Evolutionary conservation across 2,329 filamentous ascomycete genomes (phyloP).

Genomic region (Scedosporium apiospermum): DNA sequence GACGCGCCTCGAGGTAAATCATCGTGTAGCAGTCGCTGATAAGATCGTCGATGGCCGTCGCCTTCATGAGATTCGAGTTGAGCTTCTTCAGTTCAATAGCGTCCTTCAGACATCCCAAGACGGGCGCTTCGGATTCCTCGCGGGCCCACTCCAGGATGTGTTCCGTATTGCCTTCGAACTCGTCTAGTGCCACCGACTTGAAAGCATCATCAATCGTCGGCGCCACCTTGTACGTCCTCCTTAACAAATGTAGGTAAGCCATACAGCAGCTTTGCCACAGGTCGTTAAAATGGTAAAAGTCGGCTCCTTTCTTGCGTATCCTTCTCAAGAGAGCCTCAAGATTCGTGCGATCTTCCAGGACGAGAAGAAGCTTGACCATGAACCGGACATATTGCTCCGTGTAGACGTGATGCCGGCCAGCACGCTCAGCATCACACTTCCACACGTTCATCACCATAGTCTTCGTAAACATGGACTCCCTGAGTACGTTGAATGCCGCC

Average conservation of each 20-base stretch:
- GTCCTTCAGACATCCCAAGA: conserved; percentile 47
- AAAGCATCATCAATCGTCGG: conserved; percentile 43
- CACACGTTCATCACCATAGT: conserved; percentile 92
- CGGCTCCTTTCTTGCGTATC: conserved; percentile 71
- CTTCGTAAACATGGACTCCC: conserved; percentile 72
- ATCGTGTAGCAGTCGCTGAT: conserved; percentile 69
- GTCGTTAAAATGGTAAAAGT: conserved; percentile 56
- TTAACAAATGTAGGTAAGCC: conserved; percentile 43
- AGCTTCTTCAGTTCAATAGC: conserved; percentile 55
- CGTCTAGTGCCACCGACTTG: conserved; percentile 42
- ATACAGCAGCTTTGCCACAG: conserved; percentile 48
- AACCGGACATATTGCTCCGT: conserved; percentile 80
- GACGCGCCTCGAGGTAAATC: background rate
- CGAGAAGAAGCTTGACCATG: conserved; percentile 64
- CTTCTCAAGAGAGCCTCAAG: conserved; percentile 71
- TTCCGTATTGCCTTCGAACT: conserved; percentile 48
- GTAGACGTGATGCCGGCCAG: conserved; percentile 85
- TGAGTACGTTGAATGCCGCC: conserved; percentile 70
- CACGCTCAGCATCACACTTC: conserved; percentile 79
- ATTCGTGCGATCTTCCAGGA: conserved; percentile 64
- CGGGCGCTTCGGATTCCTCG: conserved; percentile 21
- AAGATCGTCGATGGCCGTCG: conserved; percentile 80
- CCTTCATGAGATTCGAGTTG: conserved; percentile 82
- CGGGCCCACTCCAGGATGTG: conserved; percentile 46
- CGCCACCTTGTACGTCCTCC: conserved; percentile 35